phyloP scores from a whole-genome alignment of 805 yeast species.

The Kuraishia cidri region DNA sequence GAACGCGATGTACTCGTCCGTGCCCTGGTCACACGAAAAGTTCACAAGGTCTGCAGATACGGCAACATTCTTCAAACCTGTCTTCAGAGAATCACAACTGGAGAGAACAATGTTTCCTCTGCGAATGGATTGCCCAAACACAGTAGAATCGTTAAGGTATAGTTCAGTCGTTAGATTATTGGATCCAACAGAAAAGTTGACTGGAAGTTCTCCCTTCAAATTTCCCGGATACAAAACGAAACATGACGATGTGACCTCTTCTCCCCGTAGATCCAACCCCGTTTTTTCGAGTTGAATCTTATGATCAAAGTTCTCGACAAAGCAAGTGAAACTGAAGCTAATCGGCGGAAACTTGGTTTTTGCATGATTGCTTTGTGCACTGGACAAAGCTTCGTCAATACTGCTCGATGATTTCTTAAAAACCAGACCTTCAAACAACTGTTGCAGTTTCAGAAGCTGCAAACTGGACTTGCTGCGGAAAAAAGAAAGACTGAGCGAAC shows the following conservation, averaged over 20 bases:
- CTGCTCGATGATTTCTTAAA: background rate
- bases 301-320: conserved; percentile 11
- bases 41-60: conserved; percentile 7
- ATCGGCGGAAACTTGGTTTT: conserved; percentile 4
- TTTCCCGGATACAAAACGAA: conserved; percentile 10
- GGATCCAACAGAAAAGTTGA: conserved; percentile 9
- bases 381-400: too few relatives aligned
- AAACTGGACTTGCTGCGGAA: conserved; percentile 2
- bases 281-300: conserved; percentile 13
- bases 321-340: conserved; percentile 10
- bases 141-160: conserved; percentile 4
- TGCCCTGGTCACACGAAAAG: conserved; percentile 11
- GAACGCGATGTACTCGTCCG: conserved; percentile 10
- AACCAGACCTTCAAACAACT: conserved; percentile 2
- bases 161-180: conserved; percentile 5
- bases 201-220: conserved; percentile 9
- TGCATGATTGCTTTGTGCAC: too few relatives aligned
- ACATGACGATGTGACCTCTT: conserved; percentile 4
- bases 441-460: conserved; percentile 2
- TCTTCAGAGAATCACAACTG: conserved; percentile 8
- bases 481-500: background rate
- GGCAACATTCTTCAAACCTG: conserved; percentile 13
- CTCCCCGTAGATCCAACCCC: conserved; percentile 9
- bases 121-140: conserved; percentile 2
- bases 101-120: conserved; percentile 5